Conservation (phyloP, 305 asterid species). For the Fraxinus angustifolia region DNA sequence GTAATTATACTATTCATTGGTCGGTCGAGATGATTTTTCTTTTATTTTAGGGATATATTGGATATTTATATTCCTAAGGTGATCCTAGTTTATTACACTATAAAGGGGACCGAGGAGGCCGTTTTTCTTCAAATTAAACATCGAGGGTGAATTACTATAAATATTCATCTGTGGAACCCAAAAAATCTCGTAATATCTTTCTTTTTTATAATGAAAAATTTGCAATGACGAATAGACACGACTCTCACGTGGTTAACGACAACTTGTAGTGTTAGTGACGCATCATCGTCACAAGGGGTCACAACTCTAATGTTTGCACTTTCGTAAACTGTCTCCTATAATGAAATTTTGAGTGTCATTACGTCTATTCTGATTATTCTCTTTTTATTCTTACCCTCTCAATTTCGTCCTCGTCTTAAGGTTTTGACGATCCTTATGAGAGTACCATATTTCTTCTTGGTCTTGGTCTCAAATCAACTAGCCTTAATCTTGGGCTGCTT, state of each 20-base stretch:
- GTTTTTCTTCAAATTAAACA: neutral
- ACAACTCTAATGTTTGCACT: neutral
- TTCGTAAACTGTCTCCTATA: neutral
- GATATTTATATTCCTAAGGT: neutral
- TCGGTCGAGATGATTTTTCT: neutral
- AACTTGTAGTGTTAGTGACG: neutral
- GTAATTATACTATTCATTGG: neutral
- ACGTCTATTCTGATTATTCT: neutral
- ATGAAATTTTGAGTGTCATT: neutral
- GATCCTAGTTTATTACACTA: neutral
- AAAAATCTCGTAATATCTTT: neutral
- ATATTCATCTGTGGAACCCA: neutral
- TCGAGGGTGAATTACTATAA: neutral
- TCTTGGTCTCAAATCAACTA: neutral
- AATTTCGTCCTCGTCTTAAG: neutral
- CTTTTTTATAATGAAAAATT: neutral
- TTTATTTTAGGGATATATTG: neutral
- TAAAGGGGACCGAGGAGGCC: neutral
- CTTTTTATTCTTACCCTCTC: neutral
- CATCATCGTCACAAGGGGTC: neutral
- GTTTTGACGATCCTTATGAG: neutral
- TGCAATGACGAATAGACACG: neutral
- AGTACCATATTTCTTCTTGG: neutral
- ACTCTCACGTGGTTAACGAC: neutral
- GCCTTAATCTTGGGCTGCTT: neutral